These are phyloP conservation scores for Magnolia changhungtana DNA, from an alignment of 164 flowering plant genomes.

Conservation along the genomic window DNA sequence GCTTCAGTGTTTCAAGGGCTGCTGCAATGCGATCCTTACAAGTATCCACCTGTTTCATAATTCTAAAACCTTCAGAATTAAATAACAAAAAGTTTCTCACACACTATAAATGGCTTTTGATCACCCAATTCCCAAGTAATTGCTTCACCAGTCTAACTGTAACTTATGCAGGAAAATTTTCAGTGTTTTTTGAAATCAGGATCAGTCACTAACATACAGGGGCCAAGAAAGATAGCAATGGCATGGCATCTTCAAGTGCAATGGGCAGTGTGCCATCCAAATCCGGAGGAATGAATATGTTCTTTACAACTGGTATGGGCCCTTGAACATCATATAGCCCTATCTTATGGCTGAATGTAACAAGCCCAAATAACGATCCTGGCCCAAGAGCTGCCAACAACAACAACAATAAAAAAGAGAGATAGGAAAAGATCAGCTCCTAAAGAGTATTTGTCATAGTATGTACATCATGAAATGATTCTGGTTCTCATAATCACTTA, in stretches of 20 bases:
- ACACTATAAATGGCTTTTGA: background rate
- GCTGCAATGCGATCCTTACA: conserved; percentile 88
- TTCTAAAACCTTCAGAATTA: background rate
- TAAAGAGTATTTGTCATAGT: no score
- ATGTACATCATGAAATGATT: no score
- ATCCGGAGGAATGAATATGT: conserved; percentile 80
- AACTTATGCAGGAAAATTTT: background rate
- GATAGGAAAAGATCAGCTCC: background rate
- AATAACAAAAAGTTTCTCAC: background rate
- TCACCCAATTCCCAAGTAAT: background rate
- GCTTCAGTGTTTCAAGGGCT: conserved; percentile 90
- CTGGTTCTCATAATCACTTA: conserved; percentile 16
- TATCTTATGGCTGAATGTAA: conserved; percentile 93
- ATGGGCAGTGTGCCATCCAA: conserved; percentile 51
- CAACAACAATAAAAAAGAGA: background rate
- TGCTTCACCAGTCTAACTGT: background rate
- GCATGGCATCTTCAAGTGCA: conserved; percentile 96
- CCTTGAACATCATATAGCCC: conserved; percentile 99
- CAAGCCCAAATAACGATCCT: conserved; percentile 92
- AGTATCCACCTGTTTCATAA: conserved; percentile 71
- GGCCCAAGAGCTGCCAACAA: conserved; percentile 70
- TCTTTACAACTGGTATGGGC: conserved; percentile 91
- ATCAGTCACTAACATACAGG: conserved; percentile 58
- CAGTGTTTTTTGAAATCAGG: background rate
- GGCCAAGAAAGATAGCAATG: conserved; percentile 82